phyloP scores from a whole-genome alignment of 2,329 filamentous ascomycete genomes.

The Phaeosphaeriaceae sp. region DNA sequence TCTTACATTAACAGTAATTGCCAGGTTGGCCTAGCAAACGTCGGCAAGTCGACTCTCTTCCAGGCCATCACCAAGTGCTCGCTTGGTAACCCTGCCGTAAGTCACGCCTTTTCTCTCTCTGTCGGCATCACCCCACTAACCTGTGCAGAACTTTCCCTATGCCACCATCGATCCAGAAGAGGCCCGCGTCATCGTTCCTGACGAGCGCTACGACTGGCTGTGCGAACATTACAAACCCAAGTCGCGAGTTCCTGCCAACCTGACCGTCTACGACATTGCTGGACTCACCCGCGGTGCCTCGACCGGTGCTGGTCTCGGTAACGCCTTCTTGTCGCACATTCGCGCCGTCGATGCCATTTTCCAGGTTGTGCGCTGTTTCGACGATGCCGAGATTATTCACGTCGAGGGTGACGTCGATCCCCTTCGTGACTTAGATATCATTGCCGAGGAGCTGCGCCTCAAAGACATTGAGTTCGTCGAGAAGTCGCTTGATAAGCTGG shows the following conservation, averaged over 20 bases:
- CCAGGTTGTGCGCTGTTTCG: conserved; percentile 95
- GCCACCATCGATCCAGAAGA: conserved; percentile 99
- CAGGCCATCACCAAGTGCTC: conserved; percentile 98
- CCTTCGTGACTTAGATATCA: conserved; percentile 91
- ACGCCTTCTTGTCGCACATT: conserved; percentile 98
- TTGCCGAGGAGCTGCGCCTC: conserved; percentile 92
- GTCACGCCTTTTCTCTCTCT: conserved; percentile 41
- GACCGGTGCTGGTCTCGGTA: conserved; percentile 95
- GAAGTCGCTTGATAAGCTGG: conserved; percentile 88
- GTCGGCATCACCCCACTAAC: conserved; percentile 13
- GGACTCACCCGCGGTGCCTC: conserved; percentile 95
- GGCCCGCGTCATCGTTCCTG: conserved; percentile 94
- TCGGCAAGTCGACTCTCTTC: conserved; percentile 99
- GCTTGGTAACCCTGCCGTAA: conserved; percentile 94
- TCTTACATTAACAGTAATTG: conserved; percentile 53
- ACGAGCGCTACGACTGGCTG: conserved; percentile 95
- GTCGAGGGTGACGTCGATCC: conserved; percentile 99
- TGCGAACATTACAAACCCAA: conserved; percentile 97
- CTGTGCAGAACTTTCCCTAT: conserved; percentile 88
- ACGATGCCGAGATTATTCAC: conserved; percentile 99
- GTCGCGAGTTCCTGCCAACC: conserved; percentile 92
- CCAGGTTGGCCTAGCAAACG: conserved; percentile 97
- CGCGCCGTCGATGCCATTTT: conserved; percentile 98
- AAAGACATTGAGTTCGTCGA: conserved; percentile 99
- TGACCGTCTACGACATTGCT: conserved; percentile 98